phyloP scores from a whole-genome alignment of 202 grass and related monocot species.

The Miscanthus sacchariflorus region DNA sequence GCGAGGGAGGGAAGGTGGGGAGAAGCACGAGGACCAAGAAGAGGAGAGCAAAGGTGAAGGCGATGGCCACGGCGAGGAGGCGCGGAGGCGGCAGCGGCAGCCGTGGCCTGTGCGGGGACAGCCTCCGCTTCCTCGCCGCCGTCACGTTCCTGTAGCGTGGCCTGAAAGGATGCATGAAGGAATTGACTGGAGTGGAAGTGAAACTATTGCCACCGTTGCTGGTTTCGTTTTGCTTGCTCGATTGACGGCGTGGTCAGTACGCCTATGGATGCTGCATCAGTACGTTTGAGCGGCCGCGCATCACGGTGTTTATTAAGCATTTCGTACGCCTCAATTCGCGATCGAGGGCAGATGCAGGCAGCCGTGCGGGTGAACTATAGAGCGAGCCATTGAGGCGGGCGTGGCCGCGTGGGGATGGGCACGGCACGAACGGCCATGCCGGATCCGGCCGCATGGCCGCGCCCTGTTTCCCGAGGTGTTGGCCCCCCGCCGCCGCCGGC shows the following conservation, averaged over 20 bases:
- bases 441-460: slow-evolving; percentile 24
- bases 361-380: neutral
- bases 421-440: slow-evolving; percentile 24
- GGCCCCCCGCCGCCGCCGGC: neutral
- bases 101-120: neutral
- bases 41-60: slow-evolving; percentile 7
- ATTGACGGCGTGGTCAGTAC: neutral
- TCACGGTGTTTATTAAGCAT: slow-evolving; percentile 24
- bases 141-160: neutral
- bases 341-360: neutral
- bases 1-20: slow-evolving; percentile 3
- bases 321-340: neutral
- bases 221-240: neutral
- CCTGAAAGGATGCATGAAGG: neutral
- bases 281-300: slow-evolving; percentile 6
- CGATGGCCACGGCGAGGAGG: neutral
- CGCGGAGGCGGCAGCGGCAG: neutral
- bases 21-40: slow-evolving; percentile 33
- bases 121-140: neutral
- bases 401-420: slow-evolving; percentile 5
- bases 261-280: neutral
- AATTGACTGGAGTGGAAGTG: neutral
- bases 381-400: neutral
- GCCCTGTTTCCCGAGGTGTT: neutral
- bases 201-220: neutral